Percentiles rank a stretch among this genome's conserved stretches.
These are phyloP conservation scores for Tetrapisispora taiwanensis DNA, from an alignment of 805 yeast genomes.

Conservation along the genomic window DNA sequence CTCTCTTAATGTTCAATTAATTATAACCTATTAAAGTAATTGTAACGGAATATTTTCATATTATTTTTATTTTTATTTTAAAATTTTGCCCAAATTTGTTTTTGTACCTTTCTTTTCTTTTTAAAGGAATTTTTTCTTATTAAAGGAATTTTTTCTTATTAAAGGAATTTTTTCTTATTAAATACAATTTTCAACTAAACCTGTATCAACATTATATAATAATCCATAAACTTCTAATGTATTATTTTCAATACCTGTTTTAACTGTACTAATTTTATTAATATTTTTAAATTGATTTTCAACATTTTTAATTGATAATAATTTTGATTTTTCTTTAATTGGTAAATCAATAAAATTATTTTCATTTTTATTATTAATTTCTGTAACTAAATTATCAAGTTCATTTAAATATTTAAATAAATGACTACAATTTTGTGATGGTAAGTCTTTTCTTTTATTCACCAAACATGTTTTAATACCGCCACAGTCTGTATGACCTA, in stretches of 20 bases:
- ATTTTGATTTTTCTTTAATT: constrained; percentile 22
- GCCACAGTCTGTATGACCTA: constrained; percentile 95
- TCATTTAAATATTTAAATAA: constrained; percentile 42
- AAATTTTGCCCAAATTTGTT: too few species aligned
- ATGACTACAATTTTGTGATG: constrained; percentile 43
- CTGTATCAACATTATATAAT: constrained; percentile 74
- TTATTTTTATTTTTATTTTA: too few species aligned
- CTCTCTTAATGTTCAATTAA: too few species aligned
- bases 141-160: too few species aligned
- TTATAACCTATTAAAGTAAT: too few species aligned
- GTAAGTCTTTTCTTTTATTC: constrained; percentile 31
- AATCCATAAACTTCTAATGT: constrained; percentile 73
- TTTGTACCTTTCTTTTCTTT: too few species aligned
- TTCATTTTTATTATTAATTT: constrained; percentile 32
- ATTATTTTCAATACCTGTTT: constrained; percentile 49
- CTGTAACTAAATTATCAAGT: constrained; percentile 57
- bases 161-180: background rate
- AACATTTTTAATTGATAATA: constrained; percentile 68
- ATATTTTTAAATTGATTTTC: constrained; percentile 60
- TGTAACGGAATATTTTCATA: too few species aligned
- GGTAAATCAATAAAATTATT: constrained; percentile 30
- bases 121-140: too few species aligned
- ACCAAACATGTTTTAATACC: constrained; percentile 77
- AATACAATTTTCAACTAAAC: constrained; percentile 30
- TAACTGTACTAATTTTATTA: constrained; percentile 44